Base-by-base conservation (phyloP, 768 basidiomycete species). In the Harrya chromipes region DNA sequence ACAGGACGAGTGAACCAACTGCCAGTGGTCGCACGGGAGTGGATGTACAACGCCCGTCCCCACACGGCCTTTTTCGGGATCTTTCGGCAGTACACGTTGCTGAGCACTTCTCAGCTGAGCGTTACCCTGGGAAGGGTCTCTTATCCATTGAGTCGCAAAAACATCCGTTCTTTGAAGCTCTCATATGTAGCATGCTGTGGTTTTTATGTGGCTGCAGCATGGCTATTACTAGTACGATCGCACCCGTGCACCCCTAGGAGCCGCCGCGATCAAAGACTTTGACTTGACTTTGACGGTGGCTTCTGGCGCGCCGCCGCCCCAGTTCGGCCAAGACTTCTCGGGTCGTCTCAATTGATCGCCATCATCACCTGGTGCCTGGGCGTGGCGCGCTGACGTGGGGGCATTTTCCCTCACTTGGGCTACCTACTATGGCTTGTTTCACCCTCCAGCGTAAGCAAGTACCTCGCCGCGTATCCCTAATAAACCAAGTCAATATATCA, bases 11-110 rank as follows among this genome's bases (percentile, higher is more conserved):
- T 33, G 46, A 39, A 14, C 46, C 26, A 40, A 17, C 38, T 27
- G 33, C n/a, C n/a, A n/a, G n/a, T 23, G 23, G 39, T 27, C 31
- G 33, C 33, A 16, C 19, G 26, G 26, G 14, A n/a, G 33, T 26
- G 33, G 47, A 6, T 4, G 24, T 20, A 40, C 23, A 33, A 23
- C 47, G 40, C 40, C 45, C 33, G 33, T 20, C 23, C 39, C 23
- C 40, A 48, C 40, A 26, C 21, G 47, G 33, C 36, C n/a, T 34
- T 34, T 21, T 49, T 27, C 48, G 48, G 23, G 42, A 14, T 33
- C 13, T 19, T 44, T 29, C 31, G 37, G 38, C 19, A 23, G 29
- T n/a, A 36, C 41, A 49, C 47, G 47, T 42, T 49, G 47, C 35
- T 27, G 31, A 17, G 29, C 11, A 26, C 24, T 44, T 36, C 40